Percentiles rank a stretch among this genome's conserved stretches.
Evolutionary conservation across 345 rosid genomes (phyloP).

Genomic region (Melaleuca quinquenervia): DNA sequence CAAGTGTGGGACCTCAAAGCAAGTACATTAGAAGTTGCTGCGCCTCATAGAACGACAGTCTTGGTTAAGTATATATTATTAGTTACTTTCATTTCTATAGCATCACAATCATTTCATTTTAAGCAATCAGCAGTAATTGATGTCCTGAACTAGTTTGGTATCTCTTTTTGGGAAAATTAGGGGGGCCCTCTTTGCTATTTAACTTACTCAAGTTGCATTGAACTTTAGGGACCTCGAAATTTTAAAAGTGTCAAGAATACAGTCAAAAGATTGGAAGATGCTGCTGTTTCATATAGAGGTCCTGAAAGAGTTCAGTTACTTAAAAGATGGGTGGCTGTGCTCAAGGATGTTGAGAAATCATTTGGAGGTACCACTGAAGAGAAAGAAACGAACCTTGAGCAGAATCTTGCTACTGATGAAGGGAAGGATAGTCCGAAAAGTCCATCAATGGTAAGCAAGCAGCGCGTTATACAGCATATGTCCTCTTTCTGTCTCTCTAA

Average conservation of each 20-base stretch:
- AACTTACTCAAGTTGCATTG: slow-evolving; percentile 2
- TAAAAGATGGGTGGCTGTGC: slow-evolving; percentile 71
- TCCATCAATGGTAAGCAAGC: slow-evolving; percentile 37
- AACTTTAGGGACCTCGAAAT: slow-evolving; percentile 46
- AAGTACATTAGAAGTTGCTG: neutral
- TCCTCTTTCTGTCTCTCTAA: neutral
- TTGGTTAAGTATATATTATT: neutral
- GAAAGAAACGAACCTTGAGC: slow-evolving; percentile 27
- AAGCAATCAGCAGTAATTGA: neutral
- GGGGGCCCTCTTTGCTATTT: neutral
- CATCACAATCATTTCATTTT: neutral
- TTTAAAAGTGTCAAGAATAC: slow-evolving; percentile 61
- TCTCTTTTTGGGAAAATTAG: neutral
- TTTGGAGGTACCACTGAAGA: slow-evolving; percentile 24
- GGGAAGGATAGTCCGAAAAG: slow-evolving; percentile 28
- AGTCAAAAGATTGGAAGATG: slow-evolving; percentile 76
- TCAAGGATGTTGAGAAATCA: slow-evolving; percentile 53
- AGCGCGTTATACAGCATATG: neutral
- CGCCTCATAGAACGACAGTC: neutral
- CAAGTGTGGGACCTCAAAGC: neutral
- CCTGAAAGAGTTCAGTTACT: slow-evolving; percentile 65
- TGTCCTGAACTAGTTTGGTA: neutral
- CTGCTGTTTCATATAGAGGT: slow-evolving; percentile 68
- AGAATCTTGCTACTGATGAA: slow-evolving; percentile 35
- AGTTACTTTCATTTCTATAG: neutral